Evolutionary conservation across 2,329 filamentous ascomycete genomes (phyloP), one percentile per base, ranked within the genome.

Genomic region (Neopestalotiopsis sp.): DNA sequence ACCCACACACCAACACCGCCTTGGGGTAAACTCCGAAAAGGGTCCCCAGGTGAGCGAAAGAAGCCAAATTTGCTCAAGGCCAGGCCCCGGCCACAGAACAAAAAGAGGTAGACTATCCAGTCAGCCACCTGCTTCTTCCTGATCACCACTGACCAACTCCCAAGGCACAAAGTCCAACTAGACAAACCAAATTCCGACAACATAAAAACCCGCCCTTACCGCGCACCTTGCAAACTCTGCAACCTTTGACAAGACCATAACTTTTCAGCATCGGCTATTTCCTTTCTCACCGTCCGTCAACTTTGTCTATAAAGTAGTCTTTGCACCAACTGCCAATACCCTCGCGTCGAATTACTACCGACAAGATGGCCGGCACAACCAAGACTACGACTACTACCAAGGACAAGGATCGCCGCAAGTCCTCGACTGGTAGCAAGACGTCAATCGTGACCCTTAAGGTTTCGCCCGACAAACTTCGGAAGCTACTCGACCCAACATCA

Each of bases 371-470:
- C 65, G 74, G 80, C 56, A 72, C 76, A 28, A 75, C 72, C 74
- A 82, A 82, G 75, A 74, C 74, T 28, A 76, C 78, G 49, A 71
- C 77, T 69, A 72, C 78, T 69, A 72, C 75, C 71, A 84, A 83
- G 75, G 82, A 84, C 71, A 84, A 84, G 75, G 82, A 84, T 71
- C 80, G 82, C 42, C 82, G 82, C 72, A 84, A 83, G 79, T 61
- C 59, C 14, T 83, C 82, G 40, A 74, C 77, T 5, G 76, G 75
- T 67, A 77, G 75, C 67, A 77, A 78, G 72, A 67, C 73, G 45
- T 73, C 74, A 61, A 58, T 84, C 65, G 69, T 89, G 69, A 78
- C 90, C 75, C 78, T 91, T 67, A 86, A 83, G 73, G 81, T 90
- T 63, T 75, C 85, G 28, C 79, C 88, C 57, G 76, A 82, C 20